Base-by-base conservation (phyloP, 257 asterid species). In the Solanum chilense region DNA sequence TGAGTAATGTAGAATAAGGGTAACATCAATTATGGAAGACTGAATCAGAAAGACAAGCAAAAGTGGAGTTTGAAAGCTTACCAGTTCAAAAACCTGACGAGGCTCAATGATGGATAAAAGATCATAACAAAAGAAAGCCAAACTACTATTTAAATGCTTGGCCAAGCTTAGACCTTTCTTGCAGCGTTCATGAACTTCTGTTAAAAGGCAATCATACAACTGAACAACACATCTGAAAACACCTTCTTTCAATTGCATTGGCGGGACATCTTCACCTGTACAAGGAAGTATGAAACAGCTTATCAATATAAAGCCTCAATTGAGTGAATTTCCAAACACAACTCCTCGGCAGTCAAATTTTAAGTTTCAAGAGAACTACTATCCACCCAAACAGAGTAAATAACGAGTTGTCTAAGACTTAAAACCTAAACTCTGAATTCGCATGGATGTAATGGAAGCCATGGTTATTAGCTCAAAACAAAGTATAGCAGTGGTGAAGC, bases 151-250 rank as follows among this genome's bases (percentile, higher is more conserved):
- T 83, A 97, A 92, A 91, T 94, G 93, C 90, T 95, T 97, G 89
- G 99, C 98, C 95, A 97, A 91, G 87, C 98, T 97, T 75, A 95
- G 92, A 89, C 99, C 99, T 87, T 95, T 97, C 89, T 96, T 97
- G 94, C 99, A 95, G 81, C 99, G 98, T 89, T 97, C 99, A 86
- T 97, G 99, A 89, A 97, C 99, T 94, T 97, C 99, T n/a, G 99
- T 96, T 87, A 97, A 69, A 87, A 96, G 96, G 93, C 99, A 97
- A 90, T 97, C 99, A 71, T 91, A 97, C 91, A 97, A 87, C 86
- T 97, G 99, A 96, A 96, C 92, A 89, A 97, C 94, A 91, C 99
- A 97, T 90, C 99, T 92, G 88, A 95, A 96, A 88, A 97, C 99
- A 83, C 99, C 96, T 90, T 97, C 99, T 92, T 93, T 96, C 94